A percentile compares a stretch with the other conserved stretches of the same genome.
Conservation (phyloP, 352 stramenopile genomes). For the Phytopythium chamaehyphon region DNA sequence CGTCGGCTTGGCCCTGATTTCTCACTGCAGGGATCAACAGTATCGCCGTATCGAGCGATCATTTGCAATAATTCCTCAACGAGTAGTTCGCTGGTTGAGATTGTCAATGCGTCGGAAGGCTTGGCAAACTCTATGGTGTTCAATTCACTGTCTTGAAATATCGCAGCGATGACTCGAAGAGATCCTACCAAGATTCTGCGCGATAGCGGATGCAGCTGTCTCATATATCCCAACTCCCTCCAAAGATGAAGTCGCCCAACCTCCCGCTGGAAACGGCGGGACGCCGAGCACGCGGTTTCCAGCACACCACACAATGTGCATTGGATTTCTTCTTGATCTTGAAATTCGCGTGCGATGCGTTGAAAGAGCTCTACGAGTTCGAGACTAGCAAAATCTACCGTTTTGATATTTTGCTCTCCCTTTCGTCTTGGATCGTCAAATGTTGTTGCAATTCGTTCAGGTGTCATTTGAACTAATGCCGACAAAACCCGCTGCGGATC, state of each 20-base stretch:
- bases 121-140: conserved; percentile 14
- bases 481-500: conserved; percentile 11
- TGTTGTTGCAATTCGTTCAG: neutral
- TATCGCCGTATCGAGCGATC: conserved; percentile 17
- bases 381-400: conserved; percentile 9
- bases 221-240: conserved; percentile 22
- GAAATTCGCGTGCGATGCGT: conserved; percentile 14
- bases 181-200: conserved; percentile 30
- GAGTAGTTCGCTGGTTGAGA: conserved; percentile 1
- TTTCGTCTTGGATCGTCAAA: neutral
- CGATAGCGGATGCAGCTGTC: conserved; percentile 21
- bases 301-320: conserved; percentile 29
- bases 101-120: neutral
- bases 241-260: conserved; percentile 26
- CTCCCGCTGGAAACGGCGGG: conserved; percentile 37
- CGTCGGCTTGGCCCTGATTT: conserved; percentile 5
- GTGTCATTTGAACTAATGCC: conserved; percentile 1
- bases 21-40: conserved; percentile 5
- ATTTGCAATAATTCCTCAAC: conserved; percentile 19
- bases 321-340: conserved; percentile 38
- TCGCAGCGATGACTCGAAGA: conserved; percentile 17
- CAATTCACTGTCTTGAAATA: conserved; percentile 31
- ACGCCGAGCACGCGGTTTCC: conserved; percentile 10
- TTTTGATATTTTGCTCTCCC: neutral
- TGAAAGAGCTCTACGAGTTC: conserved; percentile 15